Conservation (phyloP, 257 asterid species). For the Nyctanthes arbortristis region DNA sequence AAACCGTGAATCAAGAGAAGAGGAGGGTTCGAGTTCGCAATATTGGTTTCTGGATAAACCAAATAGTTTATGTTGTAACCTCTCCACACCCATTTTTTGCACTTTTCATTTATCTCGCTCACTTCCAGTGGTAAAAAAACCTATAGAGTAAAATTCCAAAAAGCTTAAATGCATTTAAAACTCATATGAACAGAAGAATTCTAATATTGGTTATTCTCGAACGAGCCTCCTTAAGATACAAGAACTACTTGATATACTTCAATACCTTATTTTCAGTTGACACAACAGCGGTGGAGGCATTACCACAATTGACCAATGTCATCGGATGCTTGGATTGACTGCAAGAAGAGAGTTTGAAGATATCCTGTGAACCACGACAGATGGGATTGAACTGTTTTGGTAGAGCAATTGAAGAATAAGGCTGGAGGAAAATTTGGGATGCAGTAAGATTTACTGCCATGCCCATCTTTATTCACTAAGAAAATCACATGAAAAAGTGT, state of each 20-base stretch:
- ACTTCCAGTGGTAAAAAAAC: conserved; percentile 53
- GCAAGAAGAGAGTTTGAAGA: conserved; percentile 11
- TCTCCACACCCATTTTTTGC: conserved; percentile 82
- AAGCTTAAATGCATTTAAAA: too few species aligned
- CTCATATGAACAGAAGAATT: too few species aligned
- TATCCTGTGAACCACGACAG: conserved; percentile 13
- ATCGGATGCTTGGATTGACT: conserved; percentile 11
- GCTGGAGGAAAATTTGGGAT: conserved; percentile 18
- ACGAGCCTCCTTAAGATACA: too few species aligned
- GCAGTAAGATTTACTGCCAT: conserved; percentile 41
- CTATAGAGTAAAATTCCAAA: too few species aligned
- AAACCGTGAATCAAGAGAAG: conserved; percentile 89
- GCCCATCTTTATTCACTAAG: conserved; percentile 7
- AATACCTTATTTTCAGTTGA: conserved; percentile 32
- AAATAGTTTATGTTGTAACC: conserved; percentile 66
- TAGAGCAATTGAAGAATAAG: conserved; percentile 26
- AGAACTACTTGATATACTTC: too few species aligned
- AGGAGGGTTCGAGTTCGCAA: conserved; percentile 37
- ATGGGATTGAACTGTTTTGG: conserved; percentile 25
- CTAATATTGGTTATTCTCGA: too few species aligned
- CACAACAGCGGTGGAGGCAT: conserved; percentile 31
- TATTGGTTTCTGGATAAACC: conserved; percentile 39
- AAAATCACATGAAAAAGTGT: not conserved
- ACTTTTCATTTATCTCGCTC: conserved; percentile 49
- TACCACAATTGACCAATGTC: conserved; percentile 22